Evolutionary conservation across 2,329 filamentous ascomycete species (phyloP), one percentile per base, ranked within the genome.

Genomic region (Xylaria sp.): DNA sequence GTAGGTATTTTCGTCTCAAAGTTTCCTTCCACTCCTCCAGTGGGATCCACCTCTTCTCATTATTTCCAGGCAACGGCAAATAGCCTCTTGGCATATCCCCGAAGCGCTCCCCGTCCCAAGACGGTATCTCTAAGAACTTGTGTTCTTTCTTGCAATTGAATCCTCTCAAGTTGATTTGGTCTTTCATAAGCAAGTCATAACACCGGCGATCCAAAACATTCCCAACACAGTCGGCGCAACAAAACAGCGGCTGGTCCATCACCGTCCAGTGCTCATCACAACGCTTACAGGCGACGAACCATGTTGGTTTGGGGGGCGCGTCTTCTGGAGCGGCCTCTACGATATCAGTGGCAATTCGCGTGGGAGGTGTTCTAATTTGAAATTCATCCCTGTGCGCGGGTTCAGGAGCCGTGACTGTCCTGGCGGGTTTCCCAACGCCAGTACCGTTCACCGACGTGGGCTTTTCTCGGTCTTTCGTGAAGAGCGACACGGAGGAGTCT

Each of bases 151-250:
- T 71, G 54, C 76, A 76, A 36, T 42, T 68, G 24, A 74, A 36
- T 3, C 71, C 70, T 9, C 68, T 73, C 48, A 59, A 64, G 30
- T 63, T 55, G 5, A 75, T 61, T 54, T 75, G 65, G 19, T 68
- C 76, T 14, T 60, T 67, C 36, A 62, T 50, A 17, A 75, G 69
- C 24, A 67, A 51, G 32, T 64, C 69, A 30, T 76, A 63, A 65
- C 76, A 78, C 8, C 62, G 69, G 2, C 45, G 39, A 58, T 72
- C 69, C 2, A 78, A 70, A 8, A 71, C 34, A 36, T 60, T 54
- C 24, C 73, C 74, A 6, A 75, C 66, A 58, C 75, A 77, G 53
- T 78, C 76, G 19, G 73, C 75, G 61, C 75, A 78, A n/a, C 65
- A 71, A 54, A 73, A 71, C 19, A 78, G 58, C 7, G 73, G 70